phyloP scores from a whole-genome alignment of 495 filamentous ascomycete genomes.

The Penicillium coffeae region DNA sequence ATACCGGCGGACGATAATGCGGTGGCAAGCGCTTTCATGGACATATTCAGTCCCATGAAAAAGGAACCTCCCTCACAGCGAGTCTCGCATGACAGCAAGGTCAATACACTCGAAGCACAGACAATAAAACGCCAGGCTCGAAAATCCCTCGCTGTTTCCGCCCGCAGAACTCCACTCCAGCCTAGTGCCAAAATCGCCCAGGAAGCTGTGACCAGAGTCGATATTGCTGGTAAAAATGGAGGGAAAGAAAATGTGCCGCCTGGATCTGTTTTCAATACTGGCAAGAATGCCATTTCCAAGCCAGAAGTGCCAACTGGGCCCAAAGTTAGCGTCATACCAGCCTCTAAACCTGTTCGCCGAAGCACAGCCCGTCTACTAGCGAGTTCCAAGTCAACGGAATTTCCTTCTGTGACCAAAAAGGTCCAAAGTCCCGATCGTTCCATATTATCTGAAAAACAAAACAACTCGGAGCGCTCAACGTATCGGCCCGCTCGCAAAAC shows the following conservation, averaged over 20 bases:
- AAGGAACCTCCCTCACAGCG: conserved; percentile 1
- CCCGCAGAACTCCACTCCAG: conserved; percentile 35
- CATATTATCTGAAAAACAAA: conserved; percentile 10
- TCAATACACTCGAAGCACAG: conserved; percentile 23
- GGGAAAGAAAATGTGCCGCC: conserved; percentile 50
- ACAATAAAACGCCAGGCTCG: conserved; percentile 27
- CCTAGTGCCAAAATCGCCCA: conserved; percentile 31
- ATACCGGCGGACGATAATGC: conserved; percentile 41
- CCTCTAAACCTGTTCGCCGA: conserved; percentile 7
- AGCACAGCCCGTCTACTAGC: neutral
- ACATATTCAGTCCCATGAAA: conserved; percentile 36
- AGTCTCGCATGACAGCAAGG: conserved; percentile 14
- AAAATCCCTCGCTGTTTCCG: conserved; percentile 23
- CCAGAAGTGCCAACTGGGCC: neutral
- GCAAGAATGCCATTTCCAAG: conserved; percentile 11
- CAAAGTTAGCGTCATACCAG: neutral
- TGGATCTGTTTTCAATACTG: conserved; percentile 17
- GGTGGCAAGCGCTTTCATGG: conserved; percentile 40
- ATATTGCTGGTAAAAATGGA: conserved; percentile 38
- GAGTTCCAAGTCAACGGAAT: conserved; percentile 7
- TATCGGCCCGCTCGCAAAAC: neutral
- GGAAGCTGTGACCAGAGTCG: conserved; percentile 22
- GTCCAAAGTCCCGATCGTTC: neutral
- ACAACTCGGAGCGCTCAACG: conserved; percentile 8
- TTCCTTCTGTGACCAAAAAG: neutral